Evolutionary conservation across 768 basidiomycete species (phyloP), one percentile per base, ranked within the genome.

Genomic region (Rhizopogon salebrosus): DNA sequence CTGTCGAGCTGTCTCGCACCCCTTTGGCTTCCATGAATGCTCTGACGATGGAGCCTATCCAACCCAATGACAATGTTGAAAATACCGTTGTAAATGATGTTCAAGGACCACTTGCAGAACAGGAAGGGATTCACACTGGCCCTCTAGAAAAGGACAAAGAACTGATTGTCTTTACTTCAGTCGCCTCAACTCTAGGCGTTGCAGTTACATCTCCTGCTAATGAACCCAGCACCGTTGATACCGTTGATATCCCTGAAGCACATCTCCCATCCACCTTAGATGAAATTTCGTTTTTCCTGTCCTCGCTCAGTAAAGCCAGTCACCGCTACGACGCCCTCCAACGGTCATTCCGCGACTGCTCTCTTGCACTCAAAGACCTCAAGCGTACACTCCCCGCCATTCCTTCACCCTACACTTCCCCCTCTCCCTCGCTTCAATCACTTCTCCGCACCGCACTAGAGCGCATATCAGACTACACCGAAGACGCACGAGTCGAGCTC

Each of bases 401-500:
- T 53, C 0, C 14, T 49, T 23, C n/a, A 8, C 1, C 50, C 36
- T 24, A 27, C 36, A 9, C 54, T n/a, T n/a, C n/a, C n/a, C n/a
- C 49, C 26, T 36, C 46, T 10, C 26, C 5, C 11, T 35, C 60
- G 18, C 46, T 41, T 0, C 54, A 48, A 1, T 29, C 63, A 7
- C 64, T 81, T 14, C 60, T 92, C 3, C 69, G 68, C 18, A 72
- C 72, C 0, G 84, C 82, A 5, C 68, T 87, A 16, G 73, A 80
- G 23, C 75, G 89, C 7, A 72, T 93, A 39, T 75, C 82, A 49
- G 87, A 93, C 62, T 88, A 79, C 61, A 80, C 80, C 4, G 90
- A 92, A 63, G 90, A 92, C 57, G 82, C 82, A 1, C 80, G 87
- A 1, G 90, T 93, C 9, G 90, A 92, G 62, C 70, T 93, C 20